Base-by-base conservation (phyloP, 2,329 filamentous ascomycete genomes). In the Laburnicola sp. region DNA sequence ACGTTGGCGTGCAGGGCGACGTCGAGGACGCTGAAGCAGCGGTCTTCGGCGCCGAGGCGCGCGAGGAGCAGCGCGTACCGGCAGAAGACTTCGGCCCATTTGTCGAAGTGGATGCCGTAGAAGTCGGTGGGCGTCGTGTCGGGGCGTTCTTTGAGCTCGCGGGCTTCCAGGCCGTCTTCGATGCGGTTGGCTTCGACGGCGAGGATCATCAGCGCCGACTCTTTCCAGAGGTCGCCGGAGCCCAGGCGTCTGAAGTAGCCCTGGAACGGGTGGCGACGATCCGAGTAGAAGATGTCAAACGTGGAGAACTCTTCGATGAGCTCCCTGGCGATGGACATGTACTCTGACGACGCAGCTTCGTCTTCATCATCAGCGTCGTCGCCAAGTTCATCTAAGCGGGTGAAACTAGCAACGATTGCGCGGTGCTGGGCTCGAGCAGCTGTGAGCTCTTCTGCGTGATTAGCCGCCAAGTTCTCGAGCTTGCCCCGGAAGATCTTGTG, bases 1-100 rank as follows among this genome's bases (percentile, higher is more conserved):
- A 97, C 84, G 46, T 88, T 91, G 10, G 91, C 90, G 65, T 90
- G 86, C 42, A 86, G 81, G 1, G 89, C 90, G 4, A 88, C 85
- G 54, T 91, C 85, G 60, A 95, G 86, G 6, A 91, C 84, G 44
- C 87, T 84, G 69, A 96, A 97, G 44, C 90, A 86, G 56, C 90
- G 86, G 36, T 86, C 80, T 10, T 82, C 78, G 41, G 87, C 83
- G 30, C 86, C 86, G 21, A 80, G 76, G 36, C 84, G 82, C 6
- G 91, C 88, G 28, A 94, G 81, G 4, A 86, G 80, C 41, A 97
- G 80, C 2, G 91, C 88, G 68, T 95, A 95, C 64, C 94, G 89
- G 31, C 95, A 81, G 68, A 99, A 96, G 0, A 96, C 80, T 60
- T 95, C 89, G 2, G 97, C 81, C 94, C 94, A 99, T 40, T 85